Base-by-base conservation (phyloP, 805 yeast genomes). In the Metschnikowia baotianmanensis region DNA sequence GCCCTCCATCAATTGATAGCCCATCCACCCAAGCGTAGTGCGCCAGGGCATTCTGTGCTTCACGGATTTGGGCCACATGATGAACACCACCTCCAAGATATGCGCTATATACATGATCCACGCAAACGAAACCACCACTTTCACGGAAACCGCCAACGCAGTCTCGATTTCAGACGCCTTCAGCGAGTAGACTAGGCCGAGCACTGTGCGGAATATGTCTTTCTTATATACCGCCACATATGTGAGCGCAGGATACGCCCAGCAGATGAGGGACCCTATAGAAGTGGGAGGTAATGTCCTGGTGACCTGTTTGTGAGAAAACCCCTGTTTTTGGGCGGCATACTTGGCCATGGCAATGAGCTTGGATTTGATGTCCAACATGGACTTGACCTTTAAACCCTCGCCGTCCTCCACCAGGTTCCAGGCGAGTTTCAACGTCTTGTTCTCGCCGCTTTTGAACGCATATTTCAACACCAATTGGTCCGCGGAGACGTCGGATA, bases 341-440 rank as follows among this genome's bases (percentile, higher is more conserved):
- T 70, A 72, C 52, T 78, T 76, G 24, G 95, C 93, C 95, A 89
- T 84, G 16, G 73, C 69, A 13, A 82, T 79, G 36, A 89, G 67
- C 48, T 75, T 74, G 7, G 49, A 55, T 55, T 65, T 67, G 45
- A 67, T 38, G 38, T 83, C 86, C 20, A 40, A 43, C 48, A 59
- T 44, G 9, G 42, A 30, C 6, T 36, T 26, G 12, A 65, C 49
- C 19, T 53, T 36, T 24, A 62, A 60, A 25, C 47, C 46, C 42
- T 67, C 71, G 4, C 22, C 20, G 34, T 67, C 73, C 5, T 26
- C 17, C 8, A 58, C 57, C 10, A 57, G 57, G 13, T 46, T 40
- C 70, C 71, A 69, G 19, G 38, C 40, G 22, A 63, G 40, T 2
- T 50, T 43, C 18, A 57, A 42, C 4, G 37, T 36, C 27, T 53